These are phyloP conservation scores for Chrysoporthe deuterocubensis DNA, from an alignment of 2,329 filamentous ascomycete genomes.

Conservation along the genomic window DNA sequence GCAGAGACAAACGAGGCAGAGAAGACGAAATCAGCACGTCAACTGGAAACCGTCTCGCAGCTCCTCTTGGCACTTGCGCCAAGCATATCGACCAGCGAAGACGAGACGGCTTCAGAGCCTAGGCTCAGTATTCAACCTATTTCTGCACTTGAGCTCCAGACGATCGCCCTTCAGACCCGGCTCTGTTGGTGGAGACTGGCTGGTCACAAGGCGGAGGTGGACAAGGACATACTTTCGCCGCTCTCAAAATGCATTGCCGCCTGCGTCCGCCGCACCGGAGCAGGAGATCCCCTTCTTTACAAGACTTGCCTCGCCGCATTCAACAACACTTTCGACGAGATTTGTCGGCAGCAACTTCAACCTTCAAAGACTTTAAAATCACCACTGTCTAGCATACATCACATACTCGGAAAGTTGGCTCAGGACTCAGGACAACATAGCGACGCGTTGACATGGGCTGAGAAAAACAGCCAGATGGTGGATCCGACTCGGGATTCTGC, in stretches of 20 bases:
- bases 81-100: constrained; percentile 66
- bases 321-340: constrained; percentile 42
- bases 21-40: constrained; percentile 63
- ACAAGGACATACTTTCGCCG: constrained; percentile 69
- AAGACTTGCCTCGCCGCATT: constrained; percentile 43
- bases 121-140: constrained; percentile 60
- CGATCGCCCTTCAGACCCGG: constrained; percentile 63
- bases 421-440: constrained; percentile 52
- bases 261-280: constrained; percentile 57
- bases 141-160: constrained; percentile 65
- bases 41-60: constrained; percentile 70
- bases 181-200: constrained; percentile 69
- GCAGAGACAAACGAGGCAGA: constrained; percentile 49
- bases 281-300: constrained; percentile 43
- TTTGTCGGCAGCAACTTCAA: constrained; percentile 42
- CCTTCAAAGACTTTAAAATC: constrained; percentile 45
- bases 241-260: constrained; percentile 66
- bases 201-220: constrained; percentile 60
- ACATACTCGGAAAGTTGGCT: constrained; percentile 51
- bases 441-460: constrained; percentile 61
- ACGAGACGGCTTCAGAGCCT: constrained; percentile 57
- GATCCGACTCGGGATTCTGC: constrained; percentile 48
- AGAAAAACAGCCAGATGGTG: constrained; percentile 47
- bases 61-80: constrained; percentile 68
- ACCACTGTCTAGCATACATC: constrained; percentile 53